A percentile compares a stretch with the other conserved stretches of the same genome.
phyloP scores from a whole-genome alignment of 257 asterid species.

The Henckelia pumila region DNA sequence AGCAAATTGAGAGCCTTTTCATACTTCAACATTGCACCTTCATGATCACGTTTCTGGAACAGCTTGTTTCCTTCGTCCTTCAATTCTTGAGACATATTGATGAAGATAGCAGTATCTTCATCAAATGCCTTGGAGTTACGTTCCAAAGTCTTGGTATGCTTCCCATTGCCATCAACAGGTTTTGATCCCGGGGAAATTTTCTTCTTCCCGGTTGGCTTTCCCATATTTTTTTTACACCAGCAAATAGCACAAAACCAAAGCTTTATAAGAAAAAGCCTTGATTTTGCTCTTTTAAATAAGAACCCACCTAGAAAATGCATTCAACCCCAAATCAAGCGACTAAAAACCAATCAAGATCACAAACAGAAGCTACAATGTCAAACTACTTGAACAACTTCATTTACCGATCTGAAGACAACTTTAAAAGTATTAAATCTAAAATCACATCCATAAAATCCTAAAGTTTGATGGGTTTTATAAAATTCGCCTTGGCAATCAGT shows the following conservation, averaged over 20 bases:
- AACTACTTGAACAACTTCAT: too few relatives aligned
- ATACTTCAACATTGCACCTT: constrained; percentile 89
- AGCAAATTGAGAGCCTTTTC: constrained; percentile 85
- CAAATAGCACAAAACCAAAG: constrained; percentile 14
- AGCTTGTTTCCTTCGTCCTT: constrained; percentile 84
- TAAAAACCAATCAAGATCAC: constrained; percentile 6
- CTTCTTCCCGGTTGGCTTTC: constrained; percentile 81
- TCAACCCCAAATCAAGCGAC: constrained; percentile 19
- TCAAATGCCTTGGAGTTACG: constrained; percentile 67
- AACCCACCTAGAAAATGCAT: constrained; percentile 22
- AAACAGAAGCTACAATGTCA: not conserved
- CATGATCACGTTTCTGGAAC: constrained; percentile 75
- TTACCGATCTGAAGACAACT: not conserved
- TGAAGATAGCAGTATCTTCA: constrained; percentile 88
- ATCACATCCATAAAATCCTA: too few relatives aligned
- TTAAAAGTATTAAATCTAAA: not conserved
- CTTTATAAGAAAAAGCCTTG: constrained; percentile 8
- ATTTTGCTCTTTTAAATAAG: constrained; percentile 27
- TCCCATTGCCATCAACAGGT: constrained; percentile 39
- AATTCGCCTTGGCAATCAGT: constrained; percentile 9
- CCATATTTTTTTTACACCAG: constrained; percentile 44
- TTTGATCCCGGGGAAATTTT: constrained; percentile 44
- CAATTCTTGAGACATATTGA: constrained; percentile 82
- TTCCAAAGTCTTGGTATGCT: constrained; percentile 41
- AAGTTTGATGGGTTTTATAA: not conserved